phyloP scores from a whole-genome alignment of 306 rosid species.

The Cucurbita pepo region DNA sequence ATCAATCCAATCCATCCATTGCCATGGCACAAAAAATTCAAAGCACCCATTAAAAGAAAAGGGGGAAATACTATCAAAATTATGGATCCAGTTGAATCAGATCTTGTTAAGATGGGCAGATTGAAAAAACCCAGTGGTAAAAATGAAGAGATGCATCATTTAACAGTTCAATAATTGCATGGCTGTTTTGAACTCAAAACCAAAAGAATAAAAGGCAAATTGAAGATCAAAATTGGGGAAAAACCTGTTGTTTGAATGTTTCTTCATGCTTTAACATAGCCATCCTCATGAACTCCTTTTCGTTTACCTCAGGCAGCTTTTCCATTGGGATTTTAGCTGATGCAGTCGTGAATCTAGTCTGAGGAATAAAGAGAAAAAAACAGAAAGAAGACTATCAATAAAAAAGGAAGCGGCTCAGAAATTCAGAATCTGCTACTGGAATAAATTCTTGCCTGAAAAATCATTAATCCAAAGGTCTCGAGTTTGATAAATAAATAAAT shows the following conservation, averaged over 20 bases:
- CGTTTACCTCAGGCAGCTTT: slow-evolving; percentile 39
- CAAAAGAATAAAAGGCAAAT: not conserved
- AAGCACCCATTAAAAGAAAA: not conserved
- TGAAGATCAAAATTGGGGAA: not conserved
- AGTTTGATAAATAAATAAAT: not conserved
- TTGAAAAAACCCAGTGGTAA: not conserved
- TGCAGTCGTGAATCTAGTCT: not conserved
- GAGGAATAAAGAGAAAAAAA: not conserved
- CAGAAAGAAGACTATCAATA: not conserved
- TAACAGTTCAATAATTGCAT: not conserved
- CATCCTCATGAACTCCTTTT: slow-evolving; percentile 61
- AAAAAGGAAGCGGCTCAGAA: not conserved
- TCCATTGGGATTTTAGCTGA: slow-evolving; percentile 37
- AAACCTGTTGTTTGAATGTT: slow-evolving; percentile 73
- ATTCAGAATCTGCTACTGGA: not conserved
- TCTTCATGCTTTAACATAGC: slow-evolving; percentile 71
- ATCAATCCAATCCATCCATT: not conserved
- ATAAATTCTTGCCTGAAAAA: not conserved
- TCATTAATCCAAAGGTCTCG: not conserved
- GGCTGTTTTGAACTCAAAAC: not conserved
- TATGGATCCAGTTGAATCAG: not conserved
- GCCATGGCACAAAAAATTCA: not conserved
- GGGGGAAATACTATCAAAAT: not conserved
- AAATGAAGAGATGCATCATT: not conserved
- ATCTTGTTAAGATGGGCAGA: not conserved